Percentiles rank a stretch among this genome's conserved stretches.
Evolutionary conservation across 768 basidiomycete species (phyloP).

Genomic region (Kondoa subrosea): DNA sequence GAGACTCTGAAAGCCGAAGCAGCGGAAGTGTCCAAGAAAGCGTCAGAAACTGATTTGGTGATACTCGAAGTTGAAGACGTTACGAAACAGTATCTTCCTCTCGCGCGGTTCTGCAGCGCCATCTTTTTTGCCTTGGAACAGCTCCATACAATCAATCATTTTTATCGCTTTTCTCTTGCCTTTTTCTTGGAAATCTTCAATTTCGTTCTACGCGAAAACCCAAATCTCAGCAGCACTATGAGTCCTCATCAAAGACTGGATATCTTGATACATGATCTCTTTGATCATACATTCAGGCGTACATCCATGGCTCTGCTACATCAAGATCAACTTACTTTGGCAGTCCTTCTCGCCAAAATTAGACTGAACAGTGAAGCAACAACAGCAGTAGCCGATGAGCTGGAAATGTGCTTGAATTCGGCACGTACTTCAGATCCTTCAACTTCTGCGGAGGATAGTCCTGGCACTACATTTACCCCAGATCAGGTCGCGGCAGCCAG

Average conservation of each 20-base stretch:
- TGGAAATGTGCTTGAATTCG: no score
- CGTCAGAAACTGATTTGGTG: constrained; percentile 85
- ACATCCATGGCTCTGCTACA: constrained; percentile 81
- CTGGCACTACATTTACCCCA: no score
- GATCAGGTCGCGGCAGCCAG: no score
- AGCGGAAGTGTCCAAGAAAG: constrained; percentile 84
- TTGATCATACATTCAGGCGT: constrained; percentile 69
- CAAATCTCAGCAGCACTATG: constrained; percentile 60
- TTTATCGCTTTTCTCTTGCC: constrained; percentile 92
- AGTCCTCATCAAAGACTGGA: constrained; percentile 58
- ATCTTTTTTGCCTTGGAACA: constrained; percentile 96
- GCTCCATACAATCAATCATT: constrained; percentile 81
- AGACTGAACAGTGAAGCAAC: constrained; percentile 61
- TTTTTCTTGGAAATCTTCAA: constrained; percentile 99
- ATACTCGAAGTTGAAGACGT: constrained; percentile 95
- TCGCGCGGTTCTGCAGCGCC: constrained; percentile 89
- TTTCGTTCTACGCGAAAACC: constrained; percentile 78
- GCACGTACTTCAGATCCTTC: no score
- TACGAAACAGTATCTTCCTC: constrained; percentile 78
- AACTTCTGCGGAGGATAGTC: no score
- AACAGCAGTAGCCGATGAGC: constrained; percentile 48
- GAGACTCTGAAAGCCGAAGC: constrained; percentile 93
- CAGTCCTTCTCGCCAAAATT: constrained; percentile 74
- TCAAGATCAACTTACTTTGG: constrained; percentile 76
- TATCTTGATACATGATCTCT: constrained; percentile 70